Base-by-base conservation (phyloP, 2,329 filamentous ascomycete species). In the Pseudocercospora vitis region DNA sequence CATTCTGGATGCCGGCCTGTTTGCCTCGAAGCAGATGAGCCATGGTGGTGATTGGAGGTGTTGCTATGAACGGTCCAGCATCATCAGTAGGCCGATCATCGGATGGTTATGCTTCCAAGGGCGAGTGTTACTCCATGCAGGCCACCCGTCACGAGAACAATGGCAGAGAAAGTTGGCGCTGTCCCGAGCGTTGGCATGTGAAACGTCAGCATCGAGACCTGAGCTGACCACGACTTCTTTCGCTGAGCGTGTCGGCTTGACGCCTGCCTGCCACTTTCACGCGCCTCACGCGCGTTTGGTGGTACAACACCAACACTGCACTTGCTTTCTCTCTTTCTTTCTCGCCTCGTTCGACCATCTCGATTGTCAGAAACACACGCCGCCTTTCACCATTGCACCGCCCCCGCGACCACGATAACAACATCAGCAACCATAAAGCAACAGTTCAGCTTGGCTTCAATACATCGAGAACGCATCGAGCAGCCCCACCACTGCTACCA, bases 1-100 rank as follows among this genome's bases (percentile, higher is more conserved):
- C 94, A 73, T 87, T 89, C 70, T 91, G 87, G 65, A 99, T 87
- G 67, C 94, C 94, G 53, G 90, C 84, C 79, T 97, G 94, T 79
- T 95, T 96, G 65, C 89, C 88, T 70, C 94, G 82, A 59, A 99
- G 77, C 70, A 97, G 92, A 65, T 88, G 84, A 51, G 91, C 85
- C 91, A 96, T 96, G 53, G 64, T 63, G 19, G 24, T 37, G 19
- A 39, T 8, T 29, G 32, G 23, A 16, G 3, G 33, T 1, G n/a
- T 3, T 21, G 32, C 7, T 11, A 14, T 35, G 11, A 29, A 19
- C 7, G 12, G 26, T 46, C 9, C 21, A 31, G 6, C 14, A 5
- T 28, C 11, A 9, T 47, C 23, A 23, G 1, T 2, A 3, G 2
- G 33, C 12, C n/a, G 26, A 16, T 31, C 7, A 29, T 11, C 32